phyloP scores from a whole-genome alignment of 2,329 filamentous ascomycete species.

The Podosphaera aphanis region DNA sequence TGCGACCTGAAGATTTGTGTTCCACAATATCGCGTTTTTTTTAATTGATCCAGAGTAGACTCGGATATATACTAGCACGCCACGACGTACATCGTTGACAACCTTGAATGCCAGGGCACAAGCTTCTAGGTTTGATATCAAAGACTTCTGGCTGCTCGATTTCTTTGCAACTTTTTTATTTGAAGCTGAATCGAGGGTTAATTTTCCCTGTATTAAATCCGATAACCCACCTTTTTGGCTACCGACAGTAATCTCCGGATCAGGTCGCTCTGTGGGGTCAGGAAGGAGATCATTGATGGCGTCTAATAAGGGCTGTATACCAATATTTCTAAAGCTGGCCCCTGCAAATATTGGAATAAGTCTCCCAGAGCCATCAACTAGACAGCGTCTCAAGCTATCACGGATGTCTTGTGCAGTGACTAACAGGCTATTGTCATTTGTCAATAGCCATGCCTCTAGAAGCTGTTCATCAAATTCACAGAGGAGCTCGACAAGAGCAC shows the following conservation, averaged over 20 bases:
- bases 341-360: constrained; percentile 75
- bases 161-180: constrained; percentile 16
- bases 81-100: constrained; percentile 64
- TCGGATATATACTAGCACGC: constrained; percentile 73
- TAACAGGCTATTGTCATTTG: constrained; percentile 45
- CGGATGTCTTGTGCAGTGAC: constrained; percentile 45
- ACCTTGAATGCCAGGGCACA: constrained; percentile 76
- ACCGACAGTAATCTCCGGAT: constrained; percentile 52
- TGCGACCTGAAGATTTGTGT: constrained; percentile 58
- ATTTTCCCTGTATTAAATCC: constrained; percentile 22
- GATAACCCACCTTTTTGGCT: constrained; percentile 29
- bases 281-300: constrained; percentile 74
- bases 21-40: constrained; percentile 57
- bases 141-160: constrained; percentile 19
- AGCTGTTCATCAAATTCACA: constrained; percentile 75
- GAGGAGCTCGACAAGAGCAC: constrained; percentile 57
- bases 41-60: constrained; percentile 70
- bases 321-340: constrained; percentile 81
- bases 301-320: constrained; percentile 76
- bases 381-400: constrained; percentile 47
- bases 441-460: constrained; percentile 62
- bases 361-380: constrained; percentile 42
- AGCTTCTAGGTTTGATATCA: constrained; percentile 29
- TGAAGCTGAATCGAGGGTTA: constrained; percentile 18
- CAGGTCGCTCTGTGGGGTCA: constrained; percentile 55